phyloP scores from a whole-genome alignment of 257 asterid genomes.

The Primulina tabacum region DNA sequence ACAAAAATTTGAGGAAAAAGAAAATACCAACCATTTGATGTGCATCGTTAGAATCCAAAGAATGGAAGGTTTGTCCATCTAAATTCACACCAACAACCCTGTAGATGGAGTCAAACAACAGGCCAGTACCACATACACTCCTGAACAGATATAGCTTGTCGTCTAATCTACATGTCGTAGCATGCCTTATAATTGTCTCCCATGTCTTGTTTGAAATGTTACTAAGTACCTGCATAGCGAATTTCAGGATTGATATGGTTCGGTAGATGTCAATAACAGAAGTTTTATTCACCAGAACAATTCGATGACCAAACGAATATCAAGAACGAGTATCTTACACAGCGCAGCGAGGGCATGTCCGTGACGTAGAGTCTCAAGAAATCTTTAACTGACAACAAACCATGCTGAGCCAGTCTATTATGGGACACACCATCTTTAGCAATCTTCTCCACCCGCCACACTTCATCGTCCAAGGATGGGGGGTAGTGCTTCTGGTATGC shows the following conservation, averaged over 20 bases:
- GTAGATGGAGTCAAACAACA: conserved; percentile 55
- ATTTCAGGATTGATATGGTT: conserved; percentile 7
- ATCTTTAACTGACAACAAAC: conserved; percentile 50
- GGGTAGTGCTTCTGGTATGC: conserved; percentile 81
- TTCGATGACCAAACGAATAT: background rate
- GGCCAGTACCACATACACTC: conserved; percentile 32
- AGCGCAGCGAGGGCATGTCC: conserved; percentile 40
- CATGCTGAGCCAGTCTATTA: conserved; percentile 30
- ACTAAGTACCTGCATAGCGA: conserved; percentile 51
- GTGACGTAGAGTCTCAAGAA: conserved; percentile 49
- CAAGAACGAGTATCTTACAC: conserved; percentile 46
- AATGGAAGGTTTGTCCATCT: conserved; percentile 48
- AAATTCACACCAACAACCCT: conserved; percentile 52
- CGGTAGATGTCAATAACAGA: conserved; percentile 16
- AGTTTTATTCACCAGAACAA: background rate
- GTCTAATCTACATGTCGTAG: conserved; percentile 45
- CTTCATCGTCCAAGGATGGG: conserved; percentile 57
- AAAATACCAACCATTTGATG: conserved; percentile 54
- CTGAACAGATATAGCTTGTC: conserved; percentile 41
- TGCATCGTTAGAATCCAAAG: conserved; percentile 35
- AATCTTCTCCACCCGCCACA: conserved; percentile 81
- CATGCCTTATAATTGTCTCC: conserved; percentile 63
- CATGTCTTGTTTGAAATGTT: conserved; percentile 52
- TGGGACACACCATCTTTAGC: conserved; percentile 76
- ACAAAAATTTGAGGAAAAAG: conserved; percentile 13